Percentiles rank a stretch among this genome's conserved stretches.
Evolutionary conservation across 805 yeast genomes (phyloP).

Genomic region (Pichia sporocuriosa): DNA sequence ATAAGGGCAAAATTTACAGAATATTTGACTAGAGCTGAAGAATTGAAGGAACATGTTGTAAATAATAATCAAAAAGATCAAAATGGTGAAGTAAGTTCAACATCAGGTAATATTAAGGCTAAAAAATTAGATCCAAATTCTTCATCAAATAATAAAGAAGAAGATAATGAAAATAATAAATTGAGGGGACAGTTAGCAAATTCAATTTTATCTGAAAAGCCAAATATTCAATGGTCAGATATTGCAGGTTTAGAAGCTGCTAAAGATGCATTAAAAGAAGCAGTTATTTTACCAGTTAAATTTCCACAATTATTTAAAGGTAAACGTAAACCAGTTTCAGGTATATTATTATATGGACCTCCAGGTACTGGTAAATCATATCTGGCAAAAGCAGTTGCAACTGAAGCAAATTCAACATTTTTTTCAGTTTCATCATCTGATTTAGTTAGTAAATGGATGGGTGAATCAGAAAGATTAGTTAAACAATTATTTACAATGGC

Average conservation of each 20-base stretch:
- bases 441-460: constrained; percentile 98
- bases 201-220: constrained; percentile 85
- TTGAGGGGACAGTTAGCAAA: constrained; percentile 86
- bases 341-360: constrained; percentile 82
- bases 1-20: constrained; percentile 86
- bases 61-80: constrained; percentile 41
- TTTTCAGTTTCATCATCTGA: constrained; percentile 96
- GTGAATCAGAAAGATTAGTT: constrained; percentile 93
- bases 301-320: constrained; percentile 96
- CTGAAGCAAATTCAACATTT: constrained; percentile 95
- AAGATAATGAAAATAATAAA: constrained; percentile 78
- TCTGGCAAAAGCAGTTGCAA: constrained; percentile 96
- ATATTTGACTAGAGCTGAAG: constrained; percentile 88
- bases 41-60: constrained; percentile 81
- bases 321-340: constrained; percentile 86
- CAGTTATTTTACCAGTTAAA: constrained; percentile 91
- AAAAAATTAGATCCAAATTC: constrained; percentile 34
- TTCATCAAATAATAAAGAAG: constrained; percentile 36
- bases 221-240: constrained; percentile 90
- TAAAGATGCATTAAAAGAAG: constrained; percentile 94
- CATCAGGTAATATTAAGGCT: constrained; percentile 52
- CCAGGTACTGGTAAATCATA: constrained; percentile 99
- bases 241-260: constrained; percentile 95
- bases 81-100: constrained; percentile 45
- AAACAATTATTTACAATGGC: constrained; percentile 95